These are phyloP conservation scores for Curvularia spicifera DNA, from an alignment of 2,329 filamentous ascomycete genomes.

Conservation along the genomic window DNA sequence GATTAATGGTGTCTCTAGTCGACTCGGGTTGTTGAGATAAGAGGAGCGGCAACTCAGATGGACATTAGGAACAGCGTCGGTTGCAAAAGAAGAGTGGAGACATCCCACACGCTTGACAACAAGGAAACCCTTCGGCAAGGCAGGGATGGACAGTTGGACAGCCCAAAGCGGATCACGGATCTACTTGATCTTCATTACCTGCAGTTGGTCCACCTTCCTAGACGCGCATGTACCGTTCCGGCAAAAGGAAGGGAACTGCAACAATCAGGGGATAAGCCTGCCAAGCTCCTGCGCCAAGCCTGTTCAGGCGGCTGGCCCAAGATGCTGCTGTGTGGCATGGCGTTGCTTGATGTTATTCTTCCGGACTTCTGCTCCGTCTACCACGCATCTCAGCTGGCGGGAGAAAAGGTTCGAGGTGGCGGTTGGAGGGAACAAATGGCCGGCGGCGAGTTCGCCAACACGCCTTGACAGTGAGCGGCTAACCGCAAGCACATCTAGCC, in stretches of 20 bases:
- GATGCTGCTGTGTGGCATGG: slow-evolving; percentile 30
- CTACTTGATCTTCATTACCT: slow-evolving; percentile 6
- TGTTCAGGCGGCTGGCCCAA: slow-evolving; percentile 17
- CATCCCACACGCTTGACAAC: background rate
- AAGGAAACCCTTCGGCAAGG: slow-evolving; percentile 1
- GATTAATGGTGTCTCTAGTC: background rate
- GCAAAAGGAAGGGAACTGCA: slow-evolving; percentile 13
- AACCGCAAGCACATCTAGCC: slow-evolving; percentile 15
- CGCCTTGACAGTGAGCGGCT: slow-evolving; percentile 15
- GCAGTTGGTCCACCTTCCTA: slow-evolving; percentile 9
- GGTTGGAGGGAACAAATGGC: slow-evolving; percentile 3
- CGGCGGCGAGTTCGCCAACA: slow-evolving; percentile 15
- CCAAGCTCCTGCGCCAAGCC: slow-evolving; percentile 32
- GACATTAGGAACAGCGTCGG: background rate
- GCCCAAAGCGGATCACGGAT: background rate
- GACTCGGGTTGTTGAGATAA: background rate
- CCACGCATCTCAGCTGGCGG: background rate
- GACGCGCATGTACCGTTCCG: slow-evolving; percentile 2
- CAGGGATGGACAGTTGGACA: background rate
- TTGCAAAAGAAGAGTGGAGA: background rate
- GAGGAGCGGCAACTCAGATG: background rate
- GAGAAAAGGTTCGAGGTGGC: background rate
- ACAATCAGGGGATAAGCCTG: slow-evolving; percentile 26
- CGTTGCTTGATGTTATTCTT: slow-evolving; percentile 28
- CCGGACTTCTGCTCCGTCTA: background rate